A percentile compares a stretch with the other conserved stretches of the same genome.
Conservation (phyloP, 1,139 yeast species). For the Kurtzmaniella quercitrusa region DNA sequence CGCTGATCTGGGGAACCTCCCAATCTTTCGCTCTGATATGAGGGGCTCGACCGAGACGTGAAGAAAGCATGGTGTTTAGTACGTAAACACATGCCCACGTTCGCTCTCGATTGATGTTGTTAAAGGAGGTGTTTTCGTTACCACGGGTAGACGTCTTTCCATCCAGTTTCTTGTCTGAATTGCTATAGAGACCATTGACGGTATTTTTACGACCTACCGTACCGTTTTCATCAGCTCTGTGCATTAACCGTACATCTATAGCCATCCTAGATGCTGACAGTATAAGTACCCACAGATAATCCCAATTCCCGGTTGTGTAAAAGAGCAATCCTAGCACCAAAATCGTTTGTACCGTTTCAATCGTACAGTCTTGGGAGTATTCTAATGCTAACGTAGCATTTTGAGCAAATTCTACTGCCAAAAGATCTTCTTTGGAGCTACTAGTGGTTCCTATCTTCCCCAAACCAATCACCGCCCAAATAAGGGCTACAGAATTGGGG, state of each 20-base stretch:
- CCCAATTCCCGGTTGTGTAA: conserved; percentile 23
- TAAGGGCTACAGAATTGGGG: conserved; percentile 17
- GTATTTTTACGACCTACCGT: background rate
- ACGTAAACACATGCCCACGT: conserved; percentile 23
- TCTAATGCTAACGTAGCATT: conserved; percentile 21
- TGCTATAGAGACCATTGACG: background rate
- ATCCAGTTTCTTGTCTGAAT: background rate
- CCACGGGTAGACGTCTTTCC: background rate
- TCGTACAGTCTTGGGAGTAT: conserved; percentile 18
- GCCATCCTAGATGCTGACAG: conserved; percentile 23
- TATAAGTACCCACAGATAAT: conserved; percentile 21
- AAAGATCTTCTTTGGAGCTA: conserved; percentile 2
- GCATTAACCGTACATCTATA: conserved; percentile 22
- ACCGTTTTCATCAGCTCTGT: conserved; percentile 11
- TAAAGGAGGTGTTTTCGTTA: conserved; percentile 8
- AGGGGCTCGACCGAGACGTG: conserved; percentile 22
- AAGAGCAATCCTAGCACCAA: conserved; percentile 18
- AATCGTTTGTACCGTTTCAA: conserved; percentile 23
- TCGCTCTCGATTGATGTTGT: conserved; percentile 17
- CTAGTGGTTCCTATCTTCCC: conserved; percentile 12
- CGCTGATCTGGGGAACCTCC: conserved; percentile 18
- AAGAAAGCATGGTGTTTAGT: conserved; percentile 18
- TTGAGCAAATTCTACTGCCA: conserved; percentile 14
- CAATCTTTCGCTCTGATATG: conserved; percentile 21
- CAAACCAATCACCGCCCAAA: conserved; percentile 20